Percentiles rank a stretch among this genome's conserved stretches.
These are phyloP conservation scores for Silene coronaria DNA, from an alignment of 179 eudicot genomes.

Conservation along the genomic window DNA sequence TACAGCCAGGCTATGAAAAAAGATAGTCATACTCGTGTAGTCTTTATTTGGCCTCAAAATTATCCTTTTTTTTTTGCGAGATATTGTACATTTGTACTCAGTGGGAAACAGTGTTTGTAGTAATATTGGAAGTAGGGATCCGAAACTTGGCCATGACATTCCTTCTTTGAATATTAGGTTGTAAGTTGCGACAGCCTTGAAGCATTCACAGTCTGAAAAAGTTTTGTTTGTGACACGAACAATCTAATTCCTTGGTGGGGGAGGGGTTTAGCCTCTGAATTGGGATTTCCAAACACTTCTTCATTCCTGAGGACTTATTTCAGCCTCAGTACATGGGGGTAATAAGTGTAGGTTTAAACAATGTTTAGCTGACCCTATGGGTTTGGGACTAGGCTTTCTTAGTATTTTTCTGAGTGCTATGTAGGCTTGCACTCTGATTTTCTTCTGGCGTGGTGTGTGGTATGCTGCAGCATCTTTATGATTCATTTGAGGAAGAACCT, in stretches of 20 bases:
- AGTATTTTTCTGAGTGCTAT: background rate
- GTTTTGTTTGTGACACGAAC: too few species aligned
- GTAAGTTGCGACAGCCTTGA: background rate
- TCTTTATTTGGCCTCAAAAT: background rate
- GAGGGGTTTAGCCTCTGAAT: background rate
- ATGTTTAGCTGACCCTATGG: background rate
- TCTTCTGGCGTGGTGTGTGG: slow-evolving; percentile 9
- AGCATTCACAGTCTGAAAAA: too few species aligned
- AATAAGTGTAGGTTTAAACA: background rate
- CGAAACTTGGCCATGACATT: background rate
- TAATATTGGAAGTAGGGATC: background rate
- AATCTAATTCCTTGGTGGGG: background rate
- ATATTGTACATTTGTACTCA: background rate
- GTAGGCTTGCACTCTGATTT: slow-evolving; percentile 1
- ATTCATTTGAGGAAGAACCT: slow-evolving; percentile 72
- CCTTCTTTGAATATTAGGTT: background rate
- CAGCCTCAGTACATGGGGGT: background rate
- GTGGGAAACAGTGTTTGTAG: background rate
- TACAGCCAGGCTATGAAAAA: background rate
- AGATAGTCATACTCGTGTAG: background rate
- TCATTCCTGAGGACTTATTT: background rate
- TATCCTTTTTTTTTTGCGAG: background rate
- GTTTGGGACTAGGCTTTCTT: background rate
- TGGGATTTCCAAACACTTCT: background rate
- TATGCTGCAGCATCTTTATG: slow-evolving; percentile 62